Evolutionary conservation across 2,329 filamentous ascomycete species (phyloP), one percentile per base, ranked within the genome.

Genomic region (Pleomassaria siparia): DNA sequence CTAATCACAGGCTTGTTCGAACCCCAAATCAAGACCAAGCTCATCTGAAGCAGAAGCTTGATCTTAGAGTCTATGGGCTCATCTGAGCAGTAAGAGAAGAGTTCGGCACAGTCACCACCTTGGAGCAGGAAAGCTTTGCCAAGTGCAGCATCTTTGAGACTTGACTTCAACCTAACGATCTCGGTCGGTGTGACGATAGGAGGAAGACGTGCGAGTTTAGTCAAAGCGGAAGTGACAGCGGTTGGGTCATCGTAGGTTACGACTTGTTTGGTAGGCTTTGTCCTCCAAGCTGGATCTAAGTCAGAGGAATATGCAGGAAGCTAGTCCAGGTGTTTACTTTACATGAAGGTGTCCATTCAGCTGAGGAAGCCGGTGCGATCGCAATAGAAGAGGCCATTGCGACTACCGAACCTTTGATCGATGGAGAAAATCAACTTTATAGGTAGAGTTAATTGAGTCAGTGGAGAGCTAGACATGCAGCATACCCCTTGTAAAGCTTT

Each of bases 41-140:
- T 95, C 92, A 99, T 97, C 75, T 99, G 94, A 50, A 99, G 77
- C 24, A 99, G 81, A 21, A 99, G 82, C 75, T 97, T 97, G 72
- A 97, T 90, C 78, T 97, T 99, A 54, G 89, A 87, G 74, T 97
- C 91, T 59, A 99, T 96, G 56, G 88, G 87, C 12, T 82, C 81
- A 69, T 91, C 87, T 61, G 88, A 86, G 73, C 94, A 99, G 77
- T 99, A 99, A 72, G 94, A 90, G 65, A 99, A 99, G 9, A 97
- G 81, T 76, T 99, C 94, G 13, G 94, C 94, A 67, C 94, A 99
- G 74, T 99, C 94, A 39, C 92, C 94, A 50, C 94, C 94, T 75
- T 99, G 94, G 3, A 99, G 83, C 9, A 99, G 79, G 70, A 99
- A 97, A 11, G 92, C 89, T 56, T 92, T 91, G 26, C 94, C 94